Base-by-base conservation (phyloP, 345 rosid species). In the Eucalyptus decipiens region DNA sequence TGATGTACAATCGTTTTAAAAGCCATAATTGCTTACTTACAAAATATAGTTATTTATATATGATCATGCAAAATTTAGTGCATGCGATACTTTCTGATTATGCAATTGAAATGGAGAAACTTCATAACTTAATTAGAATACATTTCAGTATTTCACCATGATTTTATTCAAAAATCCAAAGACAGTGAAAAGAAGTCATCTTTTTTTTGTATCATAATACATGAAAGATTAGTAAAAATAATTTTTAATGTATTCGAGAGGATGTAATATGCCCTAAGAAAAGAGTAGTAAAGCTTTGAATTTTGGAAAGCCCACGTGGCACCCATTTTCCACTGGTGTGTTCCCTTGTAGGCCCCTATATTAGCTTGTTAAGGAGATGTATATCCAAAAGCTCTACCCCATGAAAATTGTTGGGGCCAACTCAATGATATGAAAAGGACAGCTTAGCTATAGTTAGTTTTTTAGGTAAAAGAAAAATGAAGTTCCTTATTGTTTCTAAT, bases 1-100 rank as follows among this genome's bases (percentile, higher is more conserved):
- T 65, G 76, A 15, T 65, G 40, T 4, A 65, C 40, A n/a, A n/a
- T 65, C n/a, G 0, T n/a, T n/a, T 65, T n/a, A 30, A n/a, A 65
- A 8, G 5, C 40, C 40, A 65, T 65, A 65, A 8, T 65, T 17
- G 21, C 4, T 65, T 15, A n/a, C 40, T n/a, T 8, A 65, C 3
- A 32, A 65, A 4, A 65, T 65, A 65, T n/a, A 16, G 6, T 65
- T 7, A 65, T 7, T n/a, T 65, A 65, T n/a, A 15, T n/a, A 65
- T n/a, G 40, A n/a, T n/a, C 3, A n/a, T 15, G 2, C 1, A 1
- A 65, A 65, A 19, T 65, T n/a, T 65, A 65, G 10, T 65, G 11
- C 40, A 65, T 14, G 18, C 0, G 0, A 65, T n/a, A 34, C 40
- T n/a, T n/a, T 8, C 0, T n/a, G 6, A 15, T 65, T n/a, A n/a